These are phyloP conservation scores for Tilletia walkeri DNA, from an alignment of 1,284 basidiomycete genomes.

Conservation along the genomic window DNA sequence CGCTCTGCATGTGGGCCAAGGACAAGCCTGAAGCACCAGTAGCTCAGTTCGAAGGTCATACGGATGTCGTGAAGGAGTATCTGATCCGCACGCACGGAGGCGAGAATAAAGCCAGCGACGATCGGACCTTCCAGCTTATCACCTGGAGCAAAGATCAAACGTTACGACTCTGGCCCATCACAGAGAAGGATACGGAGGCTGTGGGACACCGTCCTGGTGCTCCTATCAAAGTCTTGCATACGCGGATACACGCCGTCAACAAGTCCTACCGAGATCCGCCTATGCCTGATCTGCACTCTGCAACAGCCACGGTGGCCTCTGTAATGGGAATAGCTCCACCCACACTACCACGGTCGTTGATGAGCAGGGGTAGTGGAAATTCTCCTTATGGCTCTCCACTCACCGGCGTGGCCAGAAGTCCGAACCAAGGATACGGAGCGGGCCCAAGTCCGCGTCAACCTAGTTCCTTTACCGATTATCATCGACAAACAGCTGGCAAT, in stretches of 20 bases:
- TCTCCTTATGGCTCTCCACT: constrained; percentile 36
- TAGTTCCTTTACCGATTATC: background rate
- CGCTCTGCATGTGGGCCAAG: constrained; percentile 77
- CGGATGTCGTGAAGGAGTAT: constrained; percentile 94
- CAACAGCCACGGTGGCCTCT: constrained; percentile 28
- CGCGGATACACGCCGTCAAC: constrained; percentile 56
- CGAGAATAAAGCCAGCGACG: constrained; percentile 49
- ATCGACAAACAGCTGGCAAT: background rate
- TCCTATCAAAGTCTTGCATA: constrained; percentile 60
- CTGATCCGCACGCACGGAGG: constrained; percentile 78
- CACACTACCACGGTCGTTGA: constrained; percentile 31
- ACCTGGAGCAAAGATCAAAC: constrained; percentile 97
- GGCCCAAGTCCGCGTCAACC: constrained; percentile 2
- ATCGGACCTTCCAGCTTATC: constrained; percentile 64
- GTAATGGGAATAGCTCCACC: constrained; percentile 20
- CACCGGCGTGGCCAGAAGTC: background rate
- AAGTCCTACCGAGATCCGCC: constrained; percentile 43
- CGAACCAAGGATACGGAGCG: background rate
- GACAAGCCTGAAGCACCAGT: constrained; percentile 63
- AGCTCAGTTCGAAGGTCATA: constrained; percentile 80
- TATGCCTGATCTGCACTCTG: constrained; percentile 24
- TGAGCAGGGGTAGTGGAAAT: constrained; percentile 26
- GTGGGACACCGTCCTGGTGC: constrained; percentile 61
- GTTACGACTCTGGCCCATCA: constrained; percentile 85
- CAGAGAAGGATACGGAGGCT: constrained; percentile 63